Base-by-base conservation (phyloP, 2,329 filamentous ascomycete species). In the Parastagonospora nodorum region DNA sequence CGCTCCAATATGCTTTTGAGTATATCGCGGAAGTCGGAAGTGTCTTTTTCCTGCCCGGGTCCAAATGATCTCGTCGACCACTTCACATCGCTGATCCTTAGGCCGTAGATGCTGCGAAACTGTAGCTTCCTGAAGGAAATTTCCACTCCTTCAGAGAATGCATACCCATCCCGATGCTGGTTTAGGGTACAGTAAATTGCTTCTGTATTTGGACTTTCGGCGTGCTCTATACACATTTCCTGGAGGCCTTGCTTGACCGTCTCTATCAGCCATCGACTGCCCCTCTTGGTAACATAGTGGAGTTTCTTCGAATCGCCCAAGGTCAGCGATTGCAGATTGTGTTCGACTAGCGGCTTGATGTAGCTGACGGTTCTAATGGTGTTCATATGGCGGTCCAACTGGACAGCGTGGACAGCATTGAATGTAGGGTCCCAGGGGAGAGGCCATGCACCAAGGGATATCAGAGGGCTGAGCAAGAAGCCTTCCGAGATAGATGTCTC, bases 381-480 rank as follows among this genome's bases (percentile, higher is more conserved):
- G 36, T 52, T 55, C 50, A 66, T 61, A 15, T 57, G 47, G 10
- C 52, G 51, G 10, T 61, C 46, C 8, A 64, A 42, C n/a, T 55
- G 60, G 10, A 63, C 56, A 9, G 58, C 44, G 9, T 63, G 60
- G 27, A 45, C 32, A 1, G 61, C 58, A 7, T 37, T 58, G 42
- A 69, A 70, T 1, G 60, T 60, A 11, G 64, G 52, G 37, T 70
- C 66, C 55, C 58, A 70, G 8, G 53, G 57, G 12, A 68, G 29
- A 9, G 67, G 67, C 67, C 67, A 69, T 29, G 50, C 46, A 16
- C 45, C 58, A 7, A 53, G 38, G 5, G 63, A 59, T 24, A 66
- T 50, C 4, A 67, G 51, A n/a, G 63, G 63, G 16, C 50, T 46
- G 4, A 58, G 42, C 7, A 69, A 47, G 27, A 66, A 64, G 1